Evolutionary conservation across 2,329 filamentous ascomycete species (phyloP), one percentile per base, ranked within the genome.

Genomic region (Xylaria sp.): DNA sequence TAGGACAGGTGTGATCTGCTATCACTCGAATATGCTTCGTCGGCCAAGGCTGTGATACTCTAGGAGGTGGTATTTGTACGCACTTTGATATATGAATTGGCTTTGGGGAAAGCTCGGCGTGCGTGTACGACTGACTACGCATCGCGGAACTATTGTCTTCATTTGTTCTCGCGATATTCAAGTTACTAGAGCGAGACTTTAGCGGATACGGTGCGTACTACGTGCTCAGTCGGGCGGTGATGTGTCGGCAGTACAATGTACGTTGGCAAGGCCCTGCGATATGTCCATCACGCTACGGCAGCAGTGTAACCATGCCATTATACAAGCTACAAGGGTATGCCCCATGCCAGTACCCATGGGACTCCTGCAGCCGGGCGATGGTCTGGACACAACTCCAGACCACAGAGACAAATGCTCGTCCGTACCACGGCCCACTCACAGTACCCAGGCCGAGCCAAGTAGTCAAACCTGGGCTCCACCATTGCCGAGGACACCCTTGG

Each of bases 341-440:
- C 41, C 41, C 41, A 46, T 46, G 41, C 4, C 41, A 56, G 46
- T 50, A 51, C 18, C 59, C 63, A 62, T 62, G 54, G 69, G 13
- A 50, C 67, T 48, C 46, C 28, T 46, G 58, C 60, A 65, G 59
- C 64, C 52, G 61, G 61, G 59, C 51, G 39, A 55, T 51, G 67
- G 69, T 66, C 69, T 72, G 63, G 69, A 67, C 61, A 39, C 61
- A 4, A 50, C 56, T 66, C 63, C 63, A 66, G 63, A 51, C 66
- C 60, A 46, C 41, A 15, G 28, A 52, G 57, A 60, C 56, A 28
- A 8, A 39, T n/a, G 41, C 12, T 39, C 1, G 28, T 15, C 44
- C 48, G 63, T 51, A 51, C 59, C 39, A 46, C 46, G 59, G 59
- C 41, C 41, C 50, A 57, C 46, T 41, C 44, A 25, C 23, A 44